A percentile compares a stretch with the other conserved stretches of the same genome.
phyloP scores from a whole-genome alignment of 2,329 filamentous ascomycete species.

The Sarocladiaceae sp. region DNA sequence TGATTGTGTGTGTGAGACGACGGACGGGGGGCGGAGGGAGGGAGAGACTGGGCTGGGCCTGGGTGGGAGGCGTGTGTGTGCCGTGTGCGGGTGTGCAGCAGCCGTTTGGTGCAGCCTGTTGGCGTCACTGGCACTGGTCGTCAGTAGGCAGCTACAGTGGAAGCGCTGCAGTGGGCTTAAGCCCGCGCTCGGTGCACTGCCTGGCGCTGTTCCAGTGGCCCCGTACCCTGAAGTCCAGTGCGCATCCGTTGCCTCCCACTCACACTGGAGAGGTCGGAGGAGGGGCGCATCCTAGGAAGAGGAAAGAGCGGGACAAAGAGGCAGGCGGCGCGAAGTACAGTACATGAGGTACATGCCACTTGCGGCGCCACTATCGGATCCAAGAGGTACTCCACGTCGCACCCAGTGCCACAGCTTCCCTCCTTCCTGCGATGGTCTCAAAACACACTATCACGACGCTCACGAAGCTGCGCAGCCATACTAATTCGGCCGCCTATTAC shows the following conservation, averaged over 20 bases:
- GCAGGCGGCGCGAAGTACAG: neutral
- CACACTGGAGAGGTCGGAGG: neutral
- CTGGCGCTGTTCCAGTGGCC: no score
- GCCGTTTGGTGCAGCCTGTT: conserved; percentile 1
- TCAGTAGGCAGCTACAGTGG: no score
- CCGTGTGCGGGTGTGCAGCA: conserved; percentile 8
- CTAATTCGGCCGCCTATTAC: no score
- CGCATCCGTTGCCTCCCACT: no score
- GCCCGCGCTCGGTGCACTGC: no score
- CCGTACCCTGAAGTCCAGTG: no score
- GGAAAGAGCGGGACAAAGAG: neutral
- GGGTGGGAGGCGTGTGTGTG: conserved; percentile 8
- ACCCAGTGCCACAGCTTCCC: no score
- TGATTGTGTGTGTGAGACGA: conserved; percentile 45
- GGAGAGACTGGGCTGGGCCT: conserved; percentile 7
- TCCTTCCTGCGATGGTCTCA: no score
- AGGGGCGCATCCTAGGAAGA: no score
- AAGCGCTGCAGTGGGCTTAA: no score
- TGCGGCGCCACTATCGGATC: neutral
- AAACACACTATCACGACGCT: no score
- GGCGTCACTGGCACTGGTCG: neutral
- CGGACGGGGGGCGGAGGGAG: conserved; percentile 5
- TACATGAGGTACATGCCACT: conserved; percentile 4
- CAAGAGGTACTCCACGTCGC: neutral
- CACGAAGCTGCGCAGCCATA: no score